Evolutionary conservation across 371 early-diverging fungal species (phyloP).

Genomic region (Actinomortierella ambigua): DNA sequence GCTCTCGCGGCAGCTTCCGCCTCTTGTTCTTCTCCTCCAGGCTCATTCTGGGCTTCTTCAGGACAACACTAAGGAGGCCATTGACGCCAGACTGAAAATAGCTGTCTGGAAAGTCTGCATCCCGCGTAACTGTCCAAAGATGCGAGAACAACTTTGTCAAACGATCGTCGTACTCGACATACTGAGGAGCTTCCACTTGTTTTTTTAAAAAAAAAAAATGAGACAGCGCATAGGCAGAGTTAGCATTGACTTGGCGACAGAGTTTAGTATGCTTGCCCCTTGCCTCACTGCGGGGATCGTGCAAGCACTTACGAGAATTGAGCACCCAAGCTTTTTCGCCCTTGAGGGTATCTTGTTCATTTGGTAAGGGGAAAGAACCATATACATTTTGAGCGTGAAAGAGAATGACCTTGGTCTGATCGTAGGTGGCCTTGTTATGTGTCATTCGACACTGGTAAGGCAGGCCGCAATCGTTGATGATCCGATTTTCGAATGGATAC

Average conservation of each 20-base stretch:
- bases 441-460: conserved; percentile 21
- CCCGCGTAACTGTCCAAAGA: too few relatives aligned
- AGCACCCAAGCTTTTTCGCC: conserved; percentile 21
- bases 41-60: conserved; percentile 8
- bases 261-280: too few relatives aligned
- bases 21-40: conserved; percentile 17
- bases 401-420: conserved; percentile 13
- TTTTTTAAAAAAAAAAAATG: too few relatives aligned
- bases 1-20: conserved; percentile 3
- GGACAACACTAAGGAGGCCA: conserved; percentile 5
- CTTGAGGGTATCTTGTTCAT: conserved; percentile 1
- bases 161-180: too few relatives aligned
- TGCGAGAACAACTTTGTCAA: too few relatives aligned
- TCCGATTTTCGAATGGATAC: not conserved
- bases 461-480: conserved; percentile 16
- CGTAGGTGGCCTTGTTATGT: conserved; percentile 10
- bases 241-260: too few relatives aligned
- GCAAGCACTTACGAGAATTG: conserved; percentile 20
- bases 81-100: conserved; percentile 6
- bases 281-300: too few relatives aligned
- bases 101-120: conserved; percentile 5
- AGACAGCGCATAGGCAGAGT: too few relatives aligned
- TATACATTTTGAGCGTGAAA: conserved; percentile 6
- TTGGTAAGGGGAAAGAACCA: too few relatives aligned
- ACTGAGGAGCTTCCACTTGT: too few relatives aligned